A percentile compares a stretch with the other conserved stretches of the same genome.
Conservation (phyloP, 2,329 filamentous ascomycete species). For the Scedosporium aurantiacum region DNA sequence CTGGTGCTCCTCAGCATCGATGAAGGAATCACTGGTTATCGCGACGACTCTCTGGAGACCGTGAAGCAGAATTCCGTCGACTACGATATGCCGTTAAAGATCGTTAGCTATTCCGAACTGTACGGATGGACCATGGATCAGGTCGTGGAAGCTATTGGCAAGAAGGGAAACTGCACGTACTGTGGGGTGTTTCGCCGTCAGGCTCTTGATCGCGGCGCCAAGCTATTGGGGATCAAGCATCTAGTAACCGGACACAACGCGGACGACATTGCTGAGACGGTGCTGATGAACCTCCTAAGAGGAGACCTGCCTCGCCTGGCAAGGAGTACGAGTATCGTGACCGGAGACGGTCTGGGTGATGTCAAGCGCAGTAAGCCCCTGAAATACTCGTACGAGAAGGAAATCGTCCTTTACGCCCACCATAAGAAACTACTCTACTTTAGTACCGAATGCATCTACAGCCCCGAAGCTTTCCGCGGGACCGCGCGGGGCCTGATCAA, state of each 20-base stretch:
- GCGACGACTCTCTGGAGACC: conserved; percentile 91
- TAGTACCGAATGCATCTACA: conserved; percentile 97
- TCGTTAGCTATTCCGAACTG: conserved; percentile 84
- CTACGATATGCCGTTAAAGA: conserved; percentile 83
- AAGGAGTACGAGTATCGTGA: conserved; percentile 83
- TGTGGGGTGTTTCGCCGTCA: conserved; percentile 94
- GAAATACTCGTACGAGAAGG: conserved; percentile 98
- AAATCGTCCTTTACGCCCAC: conserved; percentile 95
- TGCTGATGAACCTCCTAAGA: conserved; percentile 91
- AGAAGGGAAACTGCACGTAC: conserved; percentile 98
- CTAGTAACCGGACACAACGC: conserved; percentile 97
- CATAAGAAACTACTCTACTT: conserved; percentile 98
- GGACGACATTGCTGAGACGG: conserved; percentile 92
- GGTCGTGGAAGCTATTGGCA: conserved; percentile 89
- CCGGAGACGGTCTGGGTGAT: conserved; percentile 63
- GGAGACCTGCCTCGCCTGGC: conserved; percentile 82
- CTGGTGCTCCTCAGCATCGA: conserved; percentile 85
- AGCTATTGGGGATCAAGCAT: conserved; percentile 76
- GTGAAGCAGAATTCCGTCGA: conserved; percentile 88
- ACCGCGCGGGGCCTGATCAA: conserved; percentile 89
- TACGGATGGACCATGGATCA: conserved; percentile 99
- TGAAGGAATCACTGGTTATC: conserved; percentile 93
- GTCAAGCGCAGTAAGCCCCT: conserved; percentile 94
- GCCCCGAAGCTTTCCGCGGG: conserved; percentile 89
- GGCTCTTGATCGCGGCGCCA: conserved; percentile 84